phyloP scores from a whole-genome alignment of 2,329 filamentous ascomycete genomes.

The Colletotrichum lentis region DNA sequence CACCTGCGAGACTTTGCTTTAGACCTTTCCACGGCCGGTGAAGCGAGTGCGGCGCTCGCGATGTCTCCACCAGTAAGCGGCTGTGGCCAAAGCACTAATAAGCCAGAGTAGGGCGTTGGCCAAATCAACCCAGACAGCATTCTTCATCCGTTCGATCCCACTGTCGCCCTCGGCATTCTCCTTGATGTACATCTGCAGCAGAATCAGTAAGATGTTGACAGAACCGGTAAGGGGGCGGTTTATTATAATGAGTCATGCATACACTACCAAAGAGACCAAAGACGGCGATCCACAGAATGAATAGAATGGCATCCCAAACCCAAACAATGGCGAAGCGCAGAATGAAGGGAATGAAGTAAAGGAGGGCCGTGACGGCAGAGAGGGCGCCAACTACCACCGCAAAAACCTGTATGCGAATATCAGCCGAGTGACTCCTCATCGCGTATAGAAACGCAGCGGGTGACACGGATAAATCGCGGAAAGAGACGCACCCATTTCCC shows the following conservation, averaged over 20 bases:
- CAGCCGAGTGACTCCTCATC: neutral
- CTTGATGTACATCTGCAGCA: conserved; percentile 71
- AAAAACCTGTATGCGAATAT: conserved; percentile 63
- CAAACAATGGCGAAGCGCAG: conserved; percentile 64
- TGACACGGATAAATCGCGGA: neutral
- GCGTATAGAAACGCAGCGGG: neutral
- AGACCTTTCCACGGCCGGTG: conserved; percentile 67
- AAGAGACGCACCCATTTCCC: conserved; percentile 71
- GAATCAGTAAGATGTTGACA: neutral
- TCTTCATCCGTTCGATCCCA: conserved; percentile 79
- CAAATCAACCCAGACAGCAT: conserved; percentile 85
- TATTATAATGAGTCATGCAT: conserved; percentile 35
- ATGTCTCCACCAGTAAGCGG: conserved; percentile 66
- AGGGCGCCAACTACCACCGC: conserved; percentile 75
- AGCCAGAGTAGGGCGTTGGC: conserved; percentile 80
- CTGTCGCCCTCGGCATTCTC: conserved; percentile 70
- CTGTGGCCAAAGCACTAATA: conserved; percentile 63
- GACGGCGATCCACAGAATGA: conserved; percentile 80
- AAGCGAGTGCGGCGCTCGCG: conserved; percentile 62
- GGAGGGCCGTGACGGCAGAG: conserved; percentile 68
- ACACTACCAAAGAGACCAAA: conserved; percentile 84
- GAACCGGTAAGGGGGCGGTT: neutral
- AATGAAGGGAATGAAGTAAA: conserved; percentile 73
- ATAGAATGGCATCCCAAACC: conserved; percentile 75
- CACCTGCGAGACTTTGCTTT: conserved; percentile 35